These are phyloP conservation scores for Cystobasidium onofrii DNA, from an alignment of 768 basidiomycete genomes.

Conservation along the genomic window DNA sequence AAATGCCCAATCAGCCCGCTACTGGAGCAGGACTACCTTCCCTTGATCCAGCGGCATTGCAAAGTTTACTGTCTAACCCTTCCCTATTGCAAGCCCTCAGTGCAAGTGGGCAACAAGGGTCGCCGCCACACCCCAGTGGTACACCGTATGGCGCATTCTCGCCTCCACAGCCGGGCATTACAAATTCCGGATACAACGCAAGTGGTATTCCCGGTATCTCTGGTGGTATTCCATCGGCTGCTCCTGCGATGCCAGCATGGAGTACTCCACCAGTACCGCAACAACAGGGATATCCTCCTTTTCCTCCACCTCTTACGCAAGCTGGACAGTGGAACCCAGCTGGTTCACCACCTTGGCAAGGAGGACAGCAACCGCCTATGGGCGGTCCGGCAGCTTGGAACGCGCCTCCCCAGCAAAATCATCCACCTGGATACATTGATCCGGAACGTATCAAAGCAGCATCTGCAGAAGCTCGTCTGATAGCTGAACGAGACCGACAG, in stretches of 20 bases:
- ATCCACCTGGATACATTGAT: conserved; percentile 4
- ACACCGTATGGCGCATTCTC: background rate
- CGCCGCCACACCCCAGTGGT: background rate
- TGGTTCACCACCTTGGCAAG: conserved; percentile 14
- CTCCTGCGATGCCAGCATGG: background rate
- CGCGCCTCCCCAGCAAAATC: background rate
- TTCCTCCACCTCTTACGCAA: background rate
- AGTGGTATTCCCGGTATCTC: background rate
- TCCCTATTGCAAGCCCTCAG: conserved; percentile 20
- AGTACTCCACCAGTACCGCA: background rate
- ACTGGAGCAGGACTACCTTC: conserved; percentile 1
- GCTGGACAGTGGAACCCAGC: conserved; percentile 9
- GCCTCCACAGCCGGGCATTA: background rate
- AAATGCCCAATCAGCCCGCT: background rate
- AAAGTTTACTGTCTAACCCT: conserved; percentile 28
- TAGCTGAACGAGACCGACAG: background rate
- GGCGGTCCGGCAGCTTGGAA: background rate
- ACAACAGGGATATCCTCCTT: background rate
- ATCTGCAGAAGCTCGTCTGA: background rate
- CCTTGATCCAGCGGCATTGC: conserved; percentile 25
- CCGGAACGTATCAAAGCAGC: conserved; percentile 25
- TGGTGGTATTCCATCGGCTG: background rate
- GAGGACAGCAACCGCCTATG: background rate
- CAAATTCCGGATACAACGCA: background rate
- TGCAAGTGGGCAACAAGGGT: background rate